Conservation (phyloP, 2,329 filamentous ascomycete species). For the Fusarium fracticaudum region DNA sequence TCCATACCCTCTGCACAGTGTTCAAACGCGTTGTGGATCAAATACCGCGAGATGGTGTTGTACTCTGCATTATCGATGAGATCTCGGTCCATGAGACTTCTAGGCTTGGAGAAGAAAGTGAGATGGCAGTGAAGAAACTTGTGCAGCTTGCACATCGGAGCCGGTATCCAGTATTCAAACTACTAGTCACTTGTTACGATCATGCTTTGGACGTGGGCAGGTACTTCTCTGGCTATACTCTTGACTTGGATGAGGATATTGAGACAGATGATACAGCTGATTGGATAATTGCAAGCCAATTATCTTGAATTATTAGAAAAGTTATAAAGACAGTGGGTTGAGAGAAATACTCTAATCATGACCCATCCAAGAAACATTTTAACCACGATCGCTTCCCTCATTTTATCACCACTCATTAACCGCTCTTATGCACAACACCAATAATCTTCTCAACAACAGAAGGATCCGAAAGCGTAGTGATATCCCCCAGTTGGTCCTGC, state of each 20-base stretch:
- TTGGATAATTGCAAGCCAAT: neutral
- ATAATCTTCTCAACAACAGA: constrained; percentile 88
- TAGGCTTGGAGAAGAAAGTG: neutral
- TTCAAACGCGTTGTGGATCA: neutral
- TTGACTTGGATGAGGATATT: neutral
- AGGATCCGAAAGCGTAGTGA: constrained; percentile 87
- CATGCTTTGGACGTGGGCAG: neutral
- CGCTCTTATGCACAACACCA: constrained; percentile 45
- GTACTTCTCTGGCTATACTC: neutral
- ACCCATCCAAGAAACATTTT: neutral
- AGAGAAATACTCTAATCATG: neutral
- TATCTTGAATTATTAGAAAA: neutral
- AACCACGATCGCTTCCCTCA: neutral
- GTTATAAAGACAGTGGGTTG: neutral
- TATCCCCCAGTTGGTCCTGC: constrained; percentile 92
- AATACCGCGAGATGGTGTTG: neutral
- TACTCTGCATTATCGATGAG: neutral
- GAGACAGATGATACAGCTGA: neutral
- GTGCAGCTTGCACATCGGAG: neutral
- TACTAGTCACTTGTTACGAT: neutral
- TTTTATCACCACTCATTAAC: neutral
- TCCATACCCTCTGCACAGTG: neutral
- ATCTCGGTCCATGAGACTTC: neutral
- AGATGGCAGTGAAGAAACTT: neutral
- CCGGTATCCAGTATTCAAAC: neutral